phyloP scores from a whole-genome alignment of 2,329 filamentous ascomycete species.

The Coleophoma eucalyptorum region DNA sequence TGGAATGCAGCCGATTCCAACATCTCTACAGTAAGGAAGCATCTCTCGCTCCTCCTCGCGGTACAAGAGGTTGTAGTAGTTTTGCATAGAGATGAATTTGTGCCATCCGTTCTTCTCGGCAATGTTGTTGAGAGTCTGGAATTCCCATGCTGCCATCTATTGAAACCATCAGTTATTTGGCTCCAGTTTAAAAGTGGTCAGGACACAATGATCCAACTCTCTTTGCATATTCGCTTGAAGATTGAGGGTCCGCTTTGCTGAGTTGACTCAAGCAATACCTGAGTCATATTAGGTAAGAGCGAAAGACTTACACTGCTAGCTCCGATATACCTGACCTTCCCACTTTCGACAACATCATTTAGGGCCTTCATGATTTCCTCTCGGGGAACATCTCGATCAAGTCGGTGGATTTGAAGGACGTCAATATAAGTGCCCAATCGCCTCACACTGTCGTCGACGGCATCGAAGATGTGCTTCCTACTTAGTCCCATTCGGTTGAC shows the following conservation, averaged over 20 bases:
- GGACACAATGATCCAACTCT: too few relatives aligned
- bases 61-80: conserved; percentile 53
- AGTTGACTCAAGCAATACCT: not conserved
- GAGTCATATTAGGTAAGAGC: not conserved
- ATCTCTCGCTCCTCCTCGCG: conserved; percentile 51
- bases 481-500: conserved; percentile 50
- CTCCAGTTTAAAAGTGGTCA: too few relatives aligned
- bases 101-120: conserved; percentile 55
- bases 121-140: conserved; percentile 49
- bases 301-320: conserved; percentile 33
- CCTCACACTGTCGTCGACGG: conserved; percentile 53
- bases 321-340: conserved; percentile 52
- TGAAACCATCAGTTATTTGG: too few relatives aligned
- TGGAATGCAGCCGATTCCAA: conserved; percentile 31
- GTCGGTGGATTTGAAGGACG: conserved; percentile 57
- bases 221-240: too few relatives aligned
- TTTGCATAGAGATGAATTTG: conserved; percentile 59
- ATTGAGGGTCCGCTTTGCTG: too few relatives aligned
- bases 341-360: conserved; percentile 55
- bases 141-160: conserved; percentile 52
- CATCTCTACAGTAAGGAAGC: conserved; percentile 26
- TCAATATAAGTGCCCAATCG: conserved; percentile 47
- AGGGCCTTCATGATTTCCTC: conserved; percentile 61
- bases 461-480: conserved; percentile 61
- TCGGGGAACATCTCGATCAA: conserved; percentile 46